Percentiles rank a stretch among this genome's conserved stretches.
Evolutionary conservation across 371 early-diverging fungal species (phyloP).

Genomic region (Apophysomyces ossiformis): DNA sequence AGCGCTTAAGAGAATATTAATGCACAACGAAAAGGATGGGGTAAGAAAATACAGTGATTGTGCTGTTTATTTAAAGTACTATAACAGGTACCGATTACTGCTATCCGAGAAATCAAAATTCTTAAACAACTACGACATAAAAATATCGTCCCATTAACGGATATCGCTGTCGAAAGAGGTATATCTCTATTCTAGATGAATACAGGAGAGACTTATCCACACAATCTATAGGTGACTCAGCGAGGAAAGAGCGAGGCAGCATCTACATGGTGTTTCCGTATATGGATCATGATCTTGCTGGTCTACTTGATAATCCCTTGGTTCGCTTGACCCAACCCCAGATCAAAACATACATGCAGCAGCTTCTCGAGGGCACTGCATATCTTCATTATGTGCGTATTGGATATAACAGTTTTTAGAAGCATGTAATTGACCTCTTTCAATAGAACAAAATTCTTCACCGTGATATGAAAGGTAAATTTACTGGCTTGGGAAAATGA

Average conservation of each 20-base stretch:
- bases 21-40: slow-evolving; percentile 94
- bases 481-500: neutral
- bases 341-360: slow-evolving; percentile 82
- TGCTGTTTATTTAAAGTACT: neutral
- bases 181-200: slow-evolving; percentile 9
- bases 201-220: slow-evolving; percentile 5
- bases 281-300: slow-evolving; percentile 94
- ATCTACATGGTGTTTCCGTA: slow-evolving; percentile 96
- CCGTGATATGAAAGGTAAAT: slow-evolving; percentile 86
- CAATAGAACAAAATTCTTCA: slow-evolving; percentile 80
- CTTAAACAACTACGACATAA: slow-evolving; percentile 81
- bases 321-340: slow-evolving; percentile 70
- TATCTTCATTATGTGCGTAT: slow-evolving; percentile 78
- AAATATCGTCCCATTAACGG: slow-evolving; percentile 86
- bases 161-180: slow-evolving; percentile 78
- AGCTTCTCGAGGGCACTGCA: slow-evolving; percentile 84
- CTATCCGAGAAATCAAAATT: slow-evolving; percentile 94
- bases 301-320: slow-evolving; percentile 78
- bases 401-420: neutral
- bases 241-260: slow-evolving; percentile 50
- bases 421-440: neutral
- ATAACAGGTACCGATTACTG: slow-evolving; percentile 88
- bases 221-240: slow-evolving; percentile 24
- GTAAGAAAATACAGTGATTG: slow-evolving; percentile 42
- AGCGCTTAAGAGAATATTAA: slow-evolving; percentile 89